Evolutionary conservation across 2,329 filamentous ascomycete genomes (phyloP).

Genomic region (Pseudogymnoascus sp.): DNA sequence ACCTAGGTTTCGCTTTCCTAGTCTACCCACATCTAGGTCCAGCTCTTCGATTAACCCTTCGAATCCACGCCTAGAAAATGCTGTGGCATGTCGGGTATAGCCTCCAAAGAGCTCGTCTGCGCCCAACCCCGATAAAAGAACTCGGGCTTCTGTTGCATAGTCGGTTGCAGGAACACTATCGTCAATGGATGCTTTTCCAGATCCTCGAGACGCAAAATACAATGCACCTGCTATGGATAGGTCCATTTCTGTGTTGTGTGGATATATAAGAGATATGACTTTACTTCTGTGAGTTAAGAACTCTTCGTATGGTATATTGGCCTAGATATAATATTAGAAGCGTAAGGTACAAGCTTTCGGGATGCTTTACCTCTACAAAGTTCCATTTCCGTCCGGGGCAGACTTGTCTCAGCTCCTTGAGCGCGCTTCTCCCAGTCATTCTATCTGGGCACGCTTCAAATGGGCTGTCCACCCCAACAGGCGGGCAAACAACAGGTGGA

Average conservation of each 20-base stretch:
- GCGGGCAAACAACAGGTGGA: neutral
- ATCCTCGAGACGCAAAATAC: slow-evolving; percentile 88
- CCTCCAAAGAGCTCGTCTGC: slow-evolving; percentile 96
- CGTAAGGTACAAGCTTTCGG: slow-evolving; percentile 10
- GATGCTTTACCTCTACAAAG: slow-evolving; percentile 60
- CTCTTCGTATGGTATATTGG: slow-evolving; percentile 77
- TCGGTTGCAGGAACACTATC: slow-evolving; percentile 13
- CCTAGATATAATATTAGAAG: slow-evolving; percentile 32
- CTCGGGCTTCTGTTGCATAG: slow-evolving; percentile 67
- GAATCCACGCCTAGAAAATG: slow-evolving; percentile 65
- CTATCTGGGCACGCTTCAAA: slow-evolving; percentile 89
- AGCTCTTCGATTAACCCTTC: slow-evolving; percentile 71
- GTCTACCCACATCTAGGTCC: slow-evolving; percentile 72
- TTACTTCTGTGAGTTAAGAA: slow-evolving; percentile 59
- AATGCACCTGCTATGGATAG: slow-evolving; percentile 86
- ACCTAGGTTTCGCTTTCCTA: slow-evolving; percentile 91
- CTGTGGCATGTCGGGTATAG: slow-evolving; percentile 75
- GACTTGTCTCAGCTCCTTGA: slow-evolving; percentile 60
- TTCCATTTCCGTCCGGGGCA: slow-evolving; percentile 71
- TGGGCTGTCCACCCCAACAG: slow-evolving; percentile 27
- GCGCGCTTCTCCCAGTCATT: slow-evolving; percentile 73
- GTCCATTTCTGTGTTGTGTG: slow-evolving; percentile 98
- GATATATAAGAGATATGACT: slow-evolving; percentile 73
- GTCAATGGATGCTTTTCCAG: slow-evolving; percentile 28
- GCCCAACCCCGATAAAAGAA: slow-evolving; percentile 85